Base-by-base conservation (phyloP, 495 filamentous ascomycete species). In the Penicillium odoratum region DNA sequence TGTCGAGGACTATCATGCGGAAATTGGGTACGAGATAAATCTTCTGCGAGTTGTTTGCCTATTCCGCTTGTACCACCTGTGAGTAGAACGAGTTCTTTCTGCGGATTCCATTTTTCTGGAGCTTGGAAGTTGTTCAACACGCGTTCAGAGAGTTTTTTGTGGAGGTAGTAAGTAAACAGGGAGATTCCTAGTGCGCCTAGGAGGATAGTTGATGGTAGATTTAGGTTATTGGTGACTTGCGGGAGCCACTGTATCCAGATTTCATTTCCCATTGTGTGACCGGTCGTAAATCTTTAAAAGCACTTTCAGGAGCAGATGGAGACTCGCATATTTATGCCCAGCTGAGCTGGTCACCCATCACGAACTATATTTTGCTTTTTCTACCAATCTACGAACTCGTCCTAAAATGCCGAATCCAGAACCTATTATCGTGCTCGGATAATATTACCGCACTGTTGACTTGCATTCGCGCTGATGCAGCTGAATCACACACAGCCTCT, bases 31-130 rank as follows among this genome's bases (percentile, higher is more conserved):
- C 21, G 21, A 6, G 13, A 10, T 5, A 51, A 33, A 26, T 51
- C 48, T 51, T 38, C 48, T 0, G 31, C 48, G 2, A 51, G 4
- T 51, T 40, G 33, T 51, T 51, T 51, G 21, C 48, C 48, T 3
- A 51, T 51, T 25, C 48, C 48, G 18, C 48, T 38, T n/a, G 16
- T 36, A 7, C 48, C 48, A 9, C 48, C 48, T 18, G 48, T 51
- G 3, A 51, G 6, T 8, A 51, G 30, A 7, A 51, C 25, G 4
- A 51, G 2, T 36, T 51, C 48, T 4, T 51, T 38, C 25, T 51
- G 13, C 10, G 30, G n/a, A n/a, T 50, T n/a, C 48, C 48, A 50
- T 33, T 31, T 9, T 15, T 50, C 30, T 5, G 18, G 1, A 3
- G 0, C 8, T n/a, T 47, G 44, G 11, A 47, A 47, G 26, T 47